Conservation (phyloP, 139 green algal genomes). For the Penium margaritaceum region DNA sequence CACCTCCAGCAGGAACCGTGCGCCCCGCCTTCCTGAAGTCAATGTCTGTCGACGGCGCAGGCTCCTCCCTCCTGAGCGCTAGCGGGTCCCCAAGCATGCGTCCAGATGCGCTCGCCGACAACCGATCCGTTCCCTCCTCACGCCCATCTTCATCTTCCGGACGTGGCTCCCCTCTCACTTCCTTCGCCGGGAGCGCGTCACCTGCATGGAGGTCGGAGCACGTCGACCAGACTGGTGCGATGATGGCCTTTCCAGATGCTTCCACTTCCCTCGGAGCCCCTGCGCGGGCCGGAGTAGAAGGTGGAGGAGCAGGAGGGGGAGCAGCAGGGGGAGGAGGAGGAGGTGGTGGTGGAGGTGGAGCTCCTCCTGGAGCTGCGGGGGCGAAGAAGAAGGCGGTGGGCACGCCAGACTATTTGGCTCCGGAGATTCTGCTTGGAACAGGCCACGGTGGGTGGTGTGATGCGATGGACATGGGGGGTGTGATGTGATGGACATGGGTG, state of each 20-base stretch:
- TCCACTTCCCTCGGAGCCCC: too few relatives aligned
- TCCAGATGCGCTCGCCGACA: too few relatives aligned
- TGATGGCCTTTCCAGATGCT: background rate
- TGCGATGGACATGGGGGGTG: too few relatives aligned
- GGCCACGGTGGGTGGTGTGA: conserved; percentile 34
- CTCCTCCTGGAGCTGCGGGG: too few relatives aligned
- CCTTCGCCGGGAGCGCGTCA: too few relatives aligned
- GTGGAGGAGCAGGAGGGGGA: conserved; percentile 1
- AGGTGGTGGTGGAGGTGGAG: background rate
- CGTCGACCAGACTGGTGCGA: background rate
- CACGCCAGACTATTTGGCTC: conserved; percentile 91
- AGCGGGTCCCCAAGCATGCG: too few relatives aligned
- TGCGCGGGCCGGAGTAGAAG: conserved; percentile 8
- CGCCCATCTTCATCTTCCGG: conserved; percentile 13
- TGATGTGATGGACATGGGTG: too few relatives aligned
- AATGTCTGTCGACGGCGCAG: too few relatives aligned
- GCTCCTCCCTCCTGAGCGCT: too few relatives aligned
- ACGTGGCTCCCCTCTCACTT: background rate
- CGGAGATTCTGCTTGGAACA: conserved; percentile 64
- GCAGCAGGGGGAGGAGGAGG: background rate
- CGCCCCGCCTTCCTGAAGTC: too few relatives aligned
- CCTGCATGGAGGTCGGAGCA: background rate
- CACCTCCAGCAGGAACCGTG: too few relatives aligned
- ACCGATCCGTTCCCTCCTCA: background rate
- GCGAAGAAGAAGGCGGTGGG: conserved; percentile 54